Percentiles rank a stretch among this genome's conserved stretches.
These are phyloP conservation scores for Apiospora saccharicola DNA, from an alignment of 2,329 filamentous ascomycete species.

Conservation along the genomic window DNA sequence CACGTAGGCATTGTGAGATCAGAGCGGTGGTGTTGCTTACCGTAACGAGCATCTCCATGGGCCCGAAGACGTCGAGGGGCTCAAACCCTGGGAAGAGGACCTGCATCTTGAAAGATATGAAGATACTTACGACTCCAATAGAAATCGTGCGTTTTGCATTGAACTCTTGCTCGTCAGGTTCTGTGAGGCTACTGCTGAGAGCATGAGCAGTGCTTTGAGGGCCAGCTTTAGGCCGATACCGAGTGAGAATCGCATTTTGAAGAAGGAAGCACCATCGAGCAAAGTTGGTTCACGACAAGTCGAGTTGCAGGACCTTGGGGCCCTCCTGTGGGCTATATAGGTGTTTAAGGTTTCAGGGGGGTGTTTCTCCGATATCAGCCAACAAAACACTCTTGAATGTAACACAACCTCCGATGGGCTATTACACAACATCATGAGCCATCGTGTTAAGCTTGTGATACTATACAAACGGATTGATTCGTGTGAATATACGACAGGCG, in stretches of 20 bases:
- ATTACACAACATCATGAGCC: too few relatives aligned
- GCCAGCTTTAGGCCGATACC: not conserved
- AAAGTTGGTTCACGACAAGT: not conserved
- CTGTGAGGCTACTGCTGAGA: not conserved
- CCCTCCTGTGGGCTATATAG: not conserved
- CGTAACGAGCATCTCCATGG: conserved; percentile 43
- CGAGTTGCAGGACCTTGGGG: too few relatives aligned
- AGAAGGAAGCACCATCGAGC: not conserved
- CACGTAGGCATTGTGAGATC: too few relatives aligned
- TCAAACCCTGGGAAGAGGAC: conserved; percentile 55
- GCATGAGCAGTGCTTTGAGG: not conserved
- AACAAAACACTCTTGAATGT: too few relatives aligned
- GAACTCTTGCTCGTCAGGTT: not conserved
- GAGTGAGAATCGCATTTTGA: not conserved
- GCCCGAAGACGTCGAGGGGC: conserved; percentile 54
- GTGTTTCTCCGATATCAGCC: too few relatives aligned
- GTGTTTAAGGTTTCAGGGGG: too few relatives aligned
- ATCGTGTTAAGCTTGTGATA: too few relatives aligned
- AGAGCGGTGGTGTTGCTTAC: not conserved
- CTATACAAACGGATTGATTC: too few relatives aligned
- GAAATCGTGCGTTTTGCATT: not conserved
- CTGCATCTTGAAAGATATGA: not conserved
- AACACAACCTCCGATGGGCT: too few relatives aligned
- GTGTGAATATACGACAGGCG: too few relatives aligned
- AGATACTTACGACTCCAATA: not conserved